phyloP scores from a whole-genome alignment of 192 early-diverging fungal species.

The Pilaira anomala region DNA sequence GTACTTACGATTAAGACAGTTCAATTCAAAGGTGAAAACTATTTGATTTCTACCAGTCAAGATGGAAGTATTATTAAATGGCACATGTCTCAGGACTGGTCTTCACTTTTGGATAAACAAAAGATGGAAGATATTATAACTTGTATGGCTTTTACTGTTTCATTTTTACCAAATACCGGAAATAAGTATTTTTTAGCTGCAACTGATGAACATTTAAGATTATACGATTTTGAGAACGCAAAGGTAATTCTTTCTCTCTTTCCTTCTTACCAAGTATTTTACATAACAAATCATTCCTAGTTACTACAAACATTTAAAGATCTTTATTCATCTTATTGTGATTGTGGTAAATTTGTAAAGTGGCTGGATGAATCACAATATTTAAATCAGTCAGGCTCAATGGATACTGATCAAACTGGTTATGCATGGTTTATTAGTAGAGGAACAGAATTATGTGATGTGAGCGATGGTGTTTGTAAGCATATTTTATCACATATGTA shows the following conservation, averaged over 20 bases:
- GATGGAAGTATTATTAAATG: conserved; percentile 93
- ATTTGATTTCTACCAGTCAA: conserved; percentile 87
- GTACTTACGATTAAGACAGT: conserved; percentile 78
- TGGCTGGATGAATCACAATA: conserved; percentile 57
- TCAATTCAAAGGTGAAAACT: conserved; percentile 74
- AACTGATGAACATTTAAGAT: conserved; percentile 79
- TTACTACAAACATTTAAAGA: conserved; percentile 60
- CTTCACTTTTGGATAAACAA: conserved; percentile 55
- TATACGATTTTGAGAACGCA: conserved; percentile 88
- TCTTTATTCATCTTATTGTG: conserved; percentile 92
- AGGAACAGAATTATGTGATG: conserved; percentile 88
- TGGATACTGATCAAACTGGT: conserved; percentile 21
- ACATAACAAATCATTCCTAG: conserved; percentile 39
- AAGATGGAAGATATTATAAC: conserved; percentile 80
- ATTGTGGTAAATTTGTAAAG: conserved; percentile 87
- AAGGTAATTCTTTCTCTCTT: no score
- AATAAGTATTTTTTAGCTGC: conserved; percentile 92
- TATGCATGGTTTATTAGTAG: conserved; percentile 84
- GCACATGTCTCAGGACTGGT: conserved; percentile 82
- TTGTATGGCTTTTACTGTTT: conserved; percentile 95
- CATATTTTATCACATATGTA: conserved; percentile 9
- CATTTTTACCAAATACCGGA: conserved; percentile 90
- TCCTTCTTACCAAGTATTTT: no score
- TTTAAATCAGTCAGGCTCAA: conserved; percentile 21
- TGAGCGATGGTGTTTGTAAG: conserved; percentile 70